Conservation (phyloP, 1,139 yeast genomes). For the Petasospora fabianii region DNA sequence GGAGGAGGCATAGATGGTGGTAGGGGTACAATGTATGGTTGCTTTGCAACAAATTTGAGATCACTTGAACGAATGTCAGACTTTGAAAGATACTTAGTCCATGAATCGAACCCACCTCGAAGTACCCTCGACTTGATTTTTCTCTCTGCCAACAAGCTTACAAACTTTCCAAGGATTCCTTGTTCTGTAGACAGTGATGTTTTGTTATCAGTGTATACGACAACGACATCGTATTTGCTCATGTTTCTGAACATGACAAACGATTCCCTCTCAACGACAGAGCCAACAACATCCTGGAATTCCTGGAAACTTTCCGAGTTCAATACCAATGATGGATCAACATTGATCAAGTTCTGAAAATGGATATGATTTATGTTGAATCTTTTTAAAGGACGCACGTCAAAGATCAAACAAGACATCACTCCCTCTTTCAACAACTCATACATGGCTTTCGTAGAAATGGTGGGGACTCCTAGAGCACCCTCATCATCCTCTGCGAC, state of each 20-base stretch:
- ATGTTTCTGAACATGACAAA: conserved; percentile 41
- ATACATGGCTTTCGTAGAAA: conserved; percentile 30
- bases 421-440: conserved; percentile 24
- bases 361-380: conserved; percentile 53
- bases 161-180: conserved; percentile 28
- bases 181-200: conserved; percentile 32
- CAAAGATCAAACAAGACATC: conserved; percentile 41
- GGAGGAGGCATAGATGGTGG: conserved; percentile 20
- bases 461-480: conserved; percentile 27
- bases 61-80: conserved; percentile 8
- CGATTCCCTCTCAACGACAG: conserved; percentile 35
- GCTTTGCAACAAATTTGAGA: conserved; percentile 16
- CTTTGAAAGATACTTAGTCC: conserved; percentile 24
- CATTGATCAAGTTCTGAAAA: conserved; percentile 45
- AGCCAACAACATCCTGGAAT: conserved; percentile 30
- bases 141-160: conserved; percentile 11
- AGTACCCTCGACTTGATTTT: conserved; percentile 17
- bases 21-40: conserved; percentile 10
- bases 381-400: conserved; percentile 48
- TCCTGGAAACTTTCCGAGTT: conserved; percentile 33
- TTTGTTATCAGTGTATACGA: conserved; percentile 45
- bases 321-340: conserved; percentile 50
- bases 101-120: conserved; percentile 29
- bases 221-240: conserved; percentile 47
- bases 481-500: conserved; percentile 29